Evolutionary conservation across 2,329 filamentous ascomycete genomes (phyloP), one percentile per base, ranked within the genome.

Genomic region (Huntiella decipiens): DNA sequence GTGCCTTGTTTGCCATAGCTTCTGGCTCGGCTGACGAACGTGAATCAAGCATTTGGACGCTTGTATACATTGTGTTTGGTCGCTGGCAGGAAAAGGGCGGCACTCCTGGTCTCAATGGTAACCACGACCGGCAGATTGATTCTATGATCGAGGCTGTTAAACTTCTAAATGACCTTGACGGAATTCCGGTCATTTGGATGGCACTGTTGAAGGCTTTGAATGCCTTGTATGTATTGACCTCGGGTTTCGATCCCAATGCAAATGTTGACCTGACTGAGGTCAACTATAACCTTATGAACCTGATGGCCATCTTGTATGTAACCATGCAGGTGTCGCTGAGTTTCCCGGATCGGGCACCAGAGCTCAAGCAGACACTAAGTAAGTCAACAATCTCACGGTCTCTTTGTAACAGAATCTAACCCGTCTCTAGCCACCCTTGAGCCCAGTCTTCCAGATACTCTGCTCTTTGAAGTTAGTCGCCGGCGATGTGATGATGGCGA

Each of bases 401-500:
- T 12, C 36, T 33, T 40, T 16, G 38, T 19, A 28, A 7, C 22
- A 28, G 6, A 28, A 28, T 28, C 22, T 28, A 28, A 28, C 22
- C 53, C 2, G n/a, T 37, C 5, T 44, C 19, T 57, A 71, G 71
- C 73, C 50, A 64, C 64, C 7, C 60, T 84, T 43, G 66, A 76
- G 17, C 83, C 84, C 1, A 73, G 73, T 45, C 61, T 93, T 41
- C 68, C 87, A 13, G 71, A 81, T 41, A 79, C 79, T 47, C 70
- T 93, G 58, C 72, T 87, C 28, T 74, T 79, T 41, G 71, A 74
- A 15, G 74, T 76, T 31, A 73, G 77, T 4, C 78, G 74, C 54
- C 61, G 84, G 47, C 71, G 82, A 45, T 87, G 81, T 79, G 79
- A 84, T 57, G 82, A 70, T 63, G 73, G 73, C 55, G 76, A 62